These are phyloP conservation scores for Fraxinus paxiana DNA, from an alignment of 305 asterid species.

Conservation along the genomic window DNA sequence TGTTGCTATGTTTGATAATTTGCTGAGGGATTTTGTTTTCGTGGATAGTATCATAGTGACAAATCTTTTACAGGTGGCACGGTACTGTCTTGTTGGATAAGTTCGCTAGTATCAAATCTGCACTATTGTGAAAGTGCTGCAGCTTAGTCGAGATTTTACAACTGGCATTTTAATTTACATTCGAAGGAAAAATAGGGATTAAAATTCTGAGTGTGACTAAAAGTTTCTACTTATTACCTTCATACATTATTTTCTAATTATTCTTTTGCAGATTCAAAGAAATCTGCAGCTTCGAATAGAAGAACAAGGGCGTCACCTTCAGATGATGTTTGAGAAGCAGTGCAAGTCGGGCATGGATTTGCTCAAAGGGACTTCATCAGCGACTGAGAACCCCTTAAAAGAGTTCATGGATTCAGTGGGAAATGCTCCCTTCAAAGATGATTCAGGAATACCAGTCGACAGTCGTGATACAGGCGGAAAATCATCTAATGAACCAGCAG, in stretches of 20 bases:
- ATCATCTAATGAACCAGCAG: neutral
- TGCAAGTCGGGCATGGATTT: slow-evolving; percentile 44
- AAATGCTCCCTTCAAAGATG: slow-evolving; percentile 35
- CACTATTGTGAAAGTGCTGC: neutral
- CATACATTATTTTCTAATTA: neutral
- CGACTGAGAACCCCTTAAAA: slow-evolving; percentile 36
- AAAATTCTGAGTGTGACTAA: neutral
- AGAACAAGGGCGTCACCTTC: slow-evolving; percentile 58
- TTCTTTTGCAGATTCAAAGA: slow-evolving; percentile 53
- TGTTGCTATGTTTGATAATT: neutral
- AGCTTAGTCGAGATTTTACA: neutral
- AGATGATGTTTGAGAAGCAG: slow-evolving; percentile 66
- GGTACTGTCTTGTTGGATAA: slow-evolving; percentile 1
- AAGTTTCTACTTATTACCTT: neutral
- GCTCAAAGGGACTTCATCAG: slow-evolving; percentile 48
- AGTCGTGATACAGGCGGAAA: slow-evolving; percentile 23
- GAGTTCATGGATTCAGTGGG: slow-evolving; percentile 33
- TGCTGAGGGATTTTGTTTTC: neutral
- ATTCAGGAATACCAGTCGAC: slow-evolving; percentile 28
- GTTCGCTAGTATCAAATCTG: neutral
- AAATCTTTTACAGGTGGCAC: neutral
- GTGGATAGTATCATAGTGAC: neutral
- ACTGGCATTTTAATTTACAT: neutral
- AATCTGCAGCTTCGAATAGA: slow-evolving; percentile 62
- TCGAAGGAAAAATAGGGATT: neutral